Evolutionary conservation across 1,139 yeast genomes (phyloP).

Genomic region (Wickerhamomyces sp.): DNA sequence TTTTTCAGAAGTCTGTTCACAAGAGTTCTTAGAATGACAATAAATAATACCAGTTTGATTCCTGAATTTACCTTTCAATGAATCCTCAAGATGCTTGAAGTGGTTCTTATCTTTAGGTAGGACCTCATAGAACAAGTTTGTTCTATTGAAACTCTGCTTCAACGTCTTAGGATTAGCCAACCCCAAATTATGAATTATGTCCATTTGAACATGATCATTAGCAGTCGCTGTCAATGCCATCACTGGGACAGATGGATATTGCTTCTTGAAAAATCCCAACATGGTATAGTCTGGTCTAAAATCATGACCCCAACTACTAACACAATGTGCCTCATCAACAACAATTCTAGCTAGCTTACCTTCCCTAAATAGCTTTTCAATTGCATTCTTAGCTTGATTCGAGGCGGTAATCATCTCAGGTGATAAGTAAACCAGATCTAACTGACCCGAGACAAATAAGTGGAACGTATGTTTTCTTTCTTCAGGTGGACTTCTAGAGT

Average conservation of each 20-base stretch:
- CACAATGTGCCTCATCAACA: constrained; percentile 98
- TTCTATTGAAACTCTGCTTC: constrained; percentile 82
- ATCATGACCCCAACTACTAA: constrained; percentile 99
- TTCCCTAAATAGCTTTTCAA: constrained; percentile 50
- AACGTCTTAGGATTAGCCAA: constrained; percentile 39
- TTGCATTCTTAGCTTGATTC: constrained; percentile 59
- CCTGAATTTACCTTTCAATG: constrained; percentile 46
- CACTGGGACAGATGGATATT: constrained; percentile 77
- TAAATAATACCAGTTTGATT: constrained; percentile 84
- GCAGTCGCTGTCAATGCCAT: constrained; percentile 99
- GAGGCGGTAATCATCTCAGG: constrained; percentile 94
- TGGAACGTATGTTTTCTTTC: constrained; percentile 64
- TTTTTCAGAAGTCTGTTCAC: constrained; percentile 74
- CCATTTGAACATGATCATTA: constrained; percentile 83
- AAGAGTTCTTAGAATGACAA: constrained; percentile 84
- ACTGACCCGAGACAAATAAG: constrained; percentile 55
- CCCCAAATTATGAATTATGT: constrained; percentile 70
- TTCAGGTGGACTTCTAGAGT: constrained; percentile 63
- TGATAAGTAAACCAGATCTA: constrained; percentile 80
- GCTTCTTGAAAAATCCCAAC: constrained; percentile 63
- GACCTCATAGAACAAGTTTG: constrained; percentile 79
- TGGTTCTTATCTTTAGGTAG: constrained; percentile 54
- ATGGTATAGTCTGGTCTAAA: constrained; percentile 94
- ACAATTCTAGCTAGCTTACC: constrained; percentile 75
- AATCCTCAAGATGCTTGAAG: constrained; percentile 55